Percentiles rank a stretch among this genome's conserved stretches.
Evolutionary conservation across 2,329 filamentous ascomycete genomes (phyloP).

Genomic region (Tolypocladium ophioglossoides): DNA sequence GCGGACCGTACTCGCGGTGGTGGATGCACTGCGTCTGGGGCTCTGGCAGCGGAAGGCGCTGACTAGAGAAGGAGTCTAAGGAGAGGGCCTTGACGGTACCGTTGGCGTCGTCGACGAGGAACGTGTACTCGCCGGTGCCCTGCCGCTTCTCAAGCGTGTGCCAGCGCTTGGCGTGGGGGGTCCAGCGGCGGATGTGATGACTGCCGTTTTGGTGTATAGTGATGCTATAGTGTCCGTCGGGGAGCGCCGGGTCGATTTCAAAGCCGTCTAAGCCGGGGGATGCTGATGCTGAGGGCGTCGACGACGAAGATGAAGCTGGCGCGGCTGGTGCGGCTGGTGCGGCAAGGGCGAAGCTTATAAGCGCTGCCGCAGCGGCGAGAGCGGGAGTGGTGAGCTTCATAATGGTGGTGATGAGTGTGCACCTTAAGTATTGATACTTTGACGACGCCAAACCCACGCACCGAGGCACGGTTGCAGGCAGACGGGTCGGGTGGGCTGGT

Average conservation of each 20-base stretch:
- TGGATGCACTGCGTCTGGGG: slow-evolving; percentile 1
- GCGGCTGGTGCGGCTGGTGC: too few relatives aligned
- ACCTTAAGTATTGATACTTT: too few relatives aligned
- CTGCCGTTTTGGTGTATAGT: background rate
- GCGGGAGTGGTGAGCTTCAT: background rate
- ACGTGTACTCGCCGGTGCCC: slow-evolving; percentile 2
- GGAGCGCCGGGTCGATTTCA: background rate
- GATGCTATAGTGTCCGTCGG: background rate
- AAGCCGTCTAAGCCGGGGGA: background rate
- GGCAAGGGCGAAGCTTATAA: too few relatives aligned
- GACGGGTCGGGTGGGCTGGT: too few relatives aligned
- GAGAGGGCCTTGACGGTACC: background rate
- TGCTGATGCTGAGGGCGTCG: background rate
- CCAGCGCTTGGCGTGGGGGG: background rate
- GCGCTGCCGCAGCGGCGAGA: too few relatives aligned
- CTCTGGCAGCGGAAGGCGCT: background rate
- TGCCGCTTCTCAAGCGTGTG: background rate
- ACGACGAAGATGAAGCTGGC: background rate
- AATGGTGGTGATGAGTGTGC: background rate
- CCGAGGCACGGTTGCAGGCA: too few relatives aligned
- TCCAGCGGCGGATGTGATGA: background rate
- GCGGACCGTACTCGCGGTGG: background rate
- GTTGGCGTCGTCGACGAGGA: slow-evolving; percentile 3
- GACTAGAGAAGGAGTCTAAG: background rate
- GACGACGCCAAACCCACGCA: too few relatives aligned